Conservation (phyloP, 2,329 filamentous ascomycete genomes). For the Diaporthe batatas region DNA sequence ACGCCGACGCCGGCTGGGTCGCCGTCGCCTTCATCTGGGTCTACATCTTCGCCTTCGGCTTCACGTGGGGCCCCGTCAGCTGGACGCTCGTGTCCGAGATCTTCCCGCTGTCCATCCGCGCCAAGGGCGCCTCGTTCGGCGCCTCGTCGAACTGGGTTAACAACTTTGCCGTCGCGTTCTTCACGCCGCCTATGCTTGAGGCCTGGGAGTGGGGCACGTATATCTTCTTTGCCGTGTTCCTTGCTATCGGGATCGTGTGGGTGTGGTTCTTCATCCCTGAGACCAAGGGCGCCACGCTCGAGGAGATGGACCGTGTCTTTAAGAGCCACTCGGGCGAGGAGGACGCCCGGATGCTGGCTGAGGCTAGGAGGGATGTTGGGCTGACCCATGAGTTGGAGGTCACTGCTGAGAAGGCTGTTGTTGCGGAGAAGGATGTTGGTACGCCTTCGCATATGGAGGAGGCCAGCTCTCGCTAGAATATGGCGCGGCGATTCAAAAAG, state of each 20-base stretch:
- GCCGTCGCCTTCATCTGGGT: slow-evolving; percentile 53
- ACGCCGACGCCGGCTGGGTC: slow-evolving; percentile 55
- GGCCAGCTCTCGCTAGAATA: neutral
- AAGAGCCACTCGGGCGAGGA: slow-evolving; percentile 52
- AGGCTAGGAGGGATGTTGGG: slow-evolving; percentile 46
- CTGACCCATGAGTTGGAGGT: slow-evolving; percentile 36
- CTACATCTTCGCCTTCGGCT: slow-evolving; percentile 48
- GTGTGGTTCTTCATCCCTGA: slow-evolving; percentile 66
- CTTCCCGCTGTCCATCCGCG: slow-evolving; percentile 54
- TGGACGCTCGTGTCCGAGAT: slow-evolving; percentile 54
- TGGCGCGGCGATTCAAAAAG: neutral
- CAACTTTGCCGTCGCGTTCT: slow-evolving; percentile 63
- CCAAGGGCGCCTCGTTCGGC: slow-evolving; percentile 57
- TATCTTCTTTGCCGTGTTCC: slow-evolving; percentile 68
- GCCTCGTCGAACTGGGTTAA: slow-evolving; percentile 60
- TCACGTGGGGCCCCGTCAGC: slow-evolving; percentile 52
- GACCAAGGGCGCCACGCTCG: slow-evolving; percentile 67
- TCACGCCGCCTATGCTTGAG: slow-evolving; percentile 57
- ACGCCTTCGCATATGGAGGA: slow-evolving; percentile 14
- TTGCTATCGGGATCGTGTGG: slow-evolving; percentile 60
- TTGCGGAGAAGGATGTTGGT: slow-evolving; percentile 5
- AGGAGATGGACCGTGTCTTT: slow-evolving; percentile 68
- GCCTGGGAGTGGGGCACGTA: slow-evolving; percentile 65
- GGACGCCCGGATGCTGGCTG: slow-evolving; percentile 45
- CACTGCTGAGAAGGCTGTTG: slow-evolving; percentile 13